Evolutionary conservation across 2,329 filamentous ascomycete genomes (phyloP), one percentile per base, ranked within the genome.

Genomic region (Leptodontidium sp.): DNA sequence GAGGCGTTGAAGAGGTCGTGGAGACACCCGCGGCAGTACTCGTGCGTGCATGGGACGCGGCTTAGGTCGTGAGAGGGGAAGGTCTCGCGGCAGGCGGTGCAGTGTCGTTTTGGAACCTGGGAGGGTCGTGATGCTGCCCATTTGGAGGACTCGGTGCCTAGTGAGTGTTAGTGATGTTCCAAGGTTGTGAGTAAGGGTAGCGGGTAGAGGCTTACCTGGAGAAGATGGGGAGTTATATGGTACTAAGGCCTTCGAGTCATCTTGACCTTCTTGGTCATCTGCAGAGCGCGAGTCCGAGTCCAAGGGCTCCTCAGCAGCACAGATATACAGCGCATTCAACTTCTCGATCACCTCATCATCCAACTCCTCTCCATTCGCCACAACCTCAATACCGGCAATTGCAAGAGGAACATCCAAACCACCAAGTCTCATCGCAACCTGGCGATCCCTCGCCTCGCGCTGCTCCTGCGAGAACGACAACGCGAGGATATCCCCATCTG

Each of bases 11-110:
- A 85, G 0, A 88, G 80, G 0, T 69, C 66, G 1, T 73, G 72
- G 0, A 89, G 71, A 72, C 88, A 90, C 0, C 70, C 70, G 0
- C 75, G 74, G 71, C 87, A 90, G 75, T 88, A 90, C 2, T 81
- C 73, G 70, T 90, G 85, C 0, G 75, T 11, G 75, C 86, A 80
- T 29, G 82, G 77, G 70, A 75, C 71, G 45, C 63, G 65, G 2
- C 66, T 67, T 9, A 72, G 26, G 24, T 76, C 67, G 35, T 9
- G 67, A 49, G 67, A 66, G 3, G 43, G 61, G 26, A 71, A 63
- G 0, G 63, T n/a, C 0, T 76, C 70, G 0, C 47, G 24, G 24
- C 74, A 77, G 9, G 66, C 68, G 7, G 53, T 55, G 38, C 73
- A 77, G 14, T 32, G 53, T 11, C 29, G 35, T 12, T 61, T 45